Evolutionary conservation across 2,329 filamentous ascomycete genomes (phyloP).

Genomic region (Talaromyces sp.): DNA sequence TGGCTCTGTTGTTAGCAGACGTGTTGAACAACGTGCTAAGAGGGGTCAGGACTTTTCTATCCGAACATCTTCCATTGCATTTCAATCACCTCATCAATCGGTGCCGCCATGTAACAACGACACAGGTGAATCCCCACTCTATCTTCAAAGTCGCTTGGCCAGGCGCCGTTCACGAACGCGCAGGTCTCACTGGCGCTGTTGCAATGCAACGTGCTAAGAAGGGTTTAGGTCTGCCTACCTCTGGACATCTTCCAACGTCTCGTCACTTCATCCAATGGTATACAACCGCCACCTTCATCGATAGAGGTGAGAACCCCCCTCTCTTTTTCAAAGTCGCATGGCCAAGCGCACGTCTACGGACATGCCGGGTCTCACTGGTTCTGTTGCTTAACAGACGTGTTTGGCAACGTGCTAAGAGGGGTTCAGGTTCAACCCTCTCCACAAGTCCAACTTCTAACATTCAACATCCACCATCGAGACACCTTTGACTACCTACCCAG

Average conservation of each 20-base stretch:
- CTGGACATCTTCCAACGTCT: no score
- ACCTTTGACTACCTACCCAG: not conserved
- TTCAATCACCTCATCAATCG: no score
- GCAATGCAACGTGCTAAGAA: no score
- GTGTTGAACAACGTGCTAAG: no score
- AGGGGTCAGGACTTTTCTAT: no score
- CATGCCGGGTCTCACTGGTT: not conserved
- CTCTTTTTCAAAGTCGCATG: not conserved
- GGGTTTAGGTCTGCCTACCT: no score
- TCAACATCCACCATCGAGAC: not conserved
- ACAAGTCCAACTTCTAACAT: not conserved
- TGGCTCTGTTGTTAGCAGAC: no score
- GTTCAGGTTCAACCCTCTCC: not conserved
- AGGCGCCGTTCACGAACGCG: not conserved
- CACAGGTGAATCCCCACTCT: not conserved
- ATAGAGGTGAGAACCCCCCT: slow-evolving; percentile 2
- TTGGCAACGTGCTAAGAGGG: slow-evolving; percentile 11
- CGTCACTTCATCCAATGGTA: no score
- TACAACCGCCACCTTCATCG: no score
- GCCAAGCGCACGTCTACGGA: not conserved
- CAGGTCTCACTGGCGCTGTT: not conserved
- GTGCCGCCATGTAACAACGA: no score
- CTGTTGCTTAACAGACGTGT: slow-evolving; percentile 1
- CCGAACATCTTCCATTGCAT: no score
- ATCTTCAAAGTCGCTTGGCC: not conserved